Evolutionary conservation across 208 protist genomes (phyloP).

Genomic region (Leishmania turanica): DNA sequence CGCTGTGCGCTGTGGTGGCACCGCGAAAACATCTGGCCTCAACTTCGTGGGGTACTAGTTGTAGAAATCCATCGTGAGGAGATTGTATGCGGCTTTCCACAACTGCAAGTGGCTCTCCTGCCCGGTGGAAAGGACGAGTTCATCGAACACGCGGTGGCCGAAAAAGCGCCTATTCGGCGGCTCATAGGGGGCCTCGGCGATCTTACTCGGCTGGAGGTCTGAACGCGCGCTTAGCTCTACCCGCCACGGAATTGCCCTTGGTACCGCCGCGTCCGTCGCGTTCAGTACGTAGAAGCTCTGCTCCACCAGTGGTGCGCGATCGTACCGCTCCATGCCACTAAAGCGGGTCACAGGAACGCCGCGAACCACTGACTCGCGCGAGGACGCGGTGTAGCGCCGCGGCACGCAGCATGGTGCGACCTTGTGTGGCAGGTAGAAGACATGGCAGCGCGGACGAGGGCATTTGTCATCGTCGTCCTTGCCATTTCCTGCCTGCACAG

Average conservation of each 20-base stretch:
- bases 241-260: conserved; percentile 47
- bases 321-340: conserved; percentile 43
- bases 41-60: conserved; percentile 58
- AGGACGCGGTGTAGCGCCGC: conserved; percentile 26
- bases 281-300: conserved; percentile 39
- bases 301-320: conserved; percentile 25
- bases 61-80: conserved; percentile 77
- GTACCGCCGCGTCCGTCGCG: neutral
- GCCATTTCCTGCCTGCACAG: neutral
- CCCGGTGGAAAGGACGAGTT: conserved; percentile 34
- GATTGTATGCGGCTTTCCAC: conserved; percentile 30
- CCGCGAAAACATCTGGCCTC: conserved; percentile 42
- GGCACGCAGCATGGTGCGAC: conserved; percentile 49
- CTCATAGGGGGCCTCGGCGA: conserved; percentile 37
- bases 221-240: conserved; percentile 44
- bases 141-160: conserved; percentile 70
- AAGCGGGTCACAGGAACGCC: conserved; percentile 51
- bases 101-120: conserved; percentile 21
- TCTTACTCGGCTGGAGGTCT: conserved; percentile 35
- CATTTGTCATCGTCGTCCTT: neutral
- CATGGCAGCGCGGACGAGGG: conserved; percentile 20
- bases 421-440: conserved; percentile 23
- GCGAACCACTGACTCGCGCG: conserved; percentile 35
- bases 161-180: conserved; percentile 78
- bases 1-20: conserved; percentile 47